Evolutionary conservation across 1,139 yeast species (phyloP).

Genomic region (Diutina neorugosa): DNA sequence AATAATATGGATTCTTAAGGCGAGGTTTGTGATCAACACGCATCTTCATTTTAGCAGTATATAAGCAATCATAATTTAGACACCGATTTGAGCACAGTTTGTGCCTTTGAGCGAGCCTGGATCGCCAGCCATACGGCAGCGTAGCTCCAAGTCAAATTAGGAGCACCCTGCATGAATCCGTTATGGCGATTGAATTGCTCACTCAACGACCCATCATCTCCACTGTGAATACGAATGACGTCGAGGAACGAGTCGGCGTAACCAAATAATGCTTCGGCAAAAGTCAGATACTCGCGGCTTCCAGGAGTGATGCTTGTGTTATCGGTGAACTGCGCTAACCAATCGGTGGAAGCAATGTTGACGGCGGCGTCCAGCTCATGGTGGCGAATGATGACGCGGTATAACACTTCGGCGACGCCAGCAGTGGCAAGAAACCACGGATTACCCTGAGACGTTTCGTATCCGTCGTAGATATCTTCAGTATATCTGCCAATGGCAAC

Average conservation of each 20-base stretch:
- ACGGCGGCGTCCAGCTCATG: slow-evolving; percentile 16
- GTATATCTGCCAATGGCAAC: slow-evolving; percentile 88
- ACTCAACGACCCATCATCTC: slow-evolving; percentile 63
- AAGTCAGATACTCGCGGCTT: slow-evolving; percentile 31
- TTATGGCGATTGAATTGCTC: slow-evolving; percentile 77
- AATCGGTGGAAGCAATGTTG: slow-evolving; percentile 16
- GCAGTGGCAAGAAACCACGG: slow-evolving; percentile 94
- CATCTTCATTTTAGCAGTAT: background rate
- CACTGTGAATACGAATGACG: slow-evolving; percentile 62
- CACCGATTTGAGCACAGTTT: background rate
- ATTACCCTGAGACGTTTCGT: slow-evolving; percentile 64
- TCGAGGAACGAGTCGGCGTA: slow-evolving; percentile 72
- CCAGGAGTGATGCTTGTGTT: slow-evolving; percentile 17
- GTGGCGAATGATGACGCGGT: slow-evolving; percentile 20
- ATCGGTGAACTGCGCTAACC: slow-evolving; percentile 20
- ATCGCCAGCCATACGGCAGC: slow-evolving; percentile 4
- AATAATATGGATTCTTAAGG: slow-evolving; percentile 19
- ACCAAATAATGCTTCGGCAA: slow-evolving; percentile 33
- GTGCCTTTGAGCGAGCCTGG: background rate
- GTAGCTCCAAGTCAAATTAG: slow-evolving; percentile 63
- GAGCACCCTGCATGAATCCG: slow-evolving; percentile 86
- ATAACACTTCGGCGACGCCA: slow-evolving; percentile 56
- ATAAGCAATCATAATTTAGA: background rate
- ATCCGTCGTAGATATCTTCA: slow-evolving; percentile 84
- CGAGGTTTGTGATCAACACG: background rate